A percentile compares a stretch with the other conserved stretches of the same genome.
phyloP scores from a whole-genome alignment of 768 basidiomycete genomes.

The Cystofilobasidium ferigula region DNA sequence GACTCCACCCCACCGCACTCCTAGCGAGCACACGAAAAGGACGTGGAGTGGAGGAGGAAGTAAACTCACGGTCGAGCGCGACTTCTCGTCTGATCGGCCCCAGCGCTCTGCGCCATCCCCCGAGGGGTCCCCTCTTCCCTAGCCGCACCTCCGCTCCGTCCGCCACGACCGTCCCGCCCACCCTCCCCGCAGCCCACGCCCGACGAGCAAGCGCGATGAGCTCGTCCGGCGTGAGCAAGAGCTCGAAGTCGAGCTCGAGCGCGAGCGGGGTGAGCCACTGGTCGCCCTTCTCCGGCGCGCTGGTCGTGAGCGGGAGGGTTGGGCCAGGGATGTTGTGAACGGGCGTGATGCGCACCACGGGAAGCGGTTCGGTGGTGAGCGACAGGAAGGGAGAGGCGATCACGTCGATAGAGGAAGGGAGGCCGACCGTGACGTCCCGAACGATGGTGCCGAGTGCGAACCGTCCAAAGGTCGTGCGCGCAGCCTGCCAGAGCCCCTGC shows the following conservation, averaged over 20 bases:
- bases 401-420: no score
- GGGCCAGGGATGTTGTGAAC: not conserved
- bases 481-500: not conserved
- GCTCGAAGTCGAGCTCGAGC: conserved; percentile 28
- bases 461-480: not conserved
- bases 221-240: conserved; percentile 30
- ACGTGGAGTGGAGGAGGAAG: not conserved
- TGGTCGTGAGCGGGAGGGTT: no score
- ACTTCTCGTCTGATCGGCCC: conserved; percentile 30
- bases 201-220: conserved; percentile 31
- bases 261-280: conserved; percentile 31
- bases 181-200: conserved; percentile 30
- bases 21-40: no score
- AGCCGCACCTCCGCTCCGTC: conserved; percentile 26
- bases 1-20: no score
- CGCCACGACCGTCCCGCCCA: conserved; percentile 28
- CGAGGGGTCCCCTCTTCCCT: conserved; percentile 28
- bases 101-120: conserved; percentile 29
- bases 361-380: no score
- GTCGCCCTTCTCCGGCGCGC: not conserved
- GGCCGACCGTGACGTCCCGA: no score
- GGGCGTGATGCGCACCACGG: not conserved
- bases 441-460: not conserved
- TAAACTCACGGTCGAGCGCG: conserved; percentile 33
- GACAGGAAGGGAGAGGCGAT: no score